These are phyloP conservation scores for Scheffersomyces parashehatae DNA, from an alignment of 1,139 yeast species.

Conservation along the genomic window DNA sequence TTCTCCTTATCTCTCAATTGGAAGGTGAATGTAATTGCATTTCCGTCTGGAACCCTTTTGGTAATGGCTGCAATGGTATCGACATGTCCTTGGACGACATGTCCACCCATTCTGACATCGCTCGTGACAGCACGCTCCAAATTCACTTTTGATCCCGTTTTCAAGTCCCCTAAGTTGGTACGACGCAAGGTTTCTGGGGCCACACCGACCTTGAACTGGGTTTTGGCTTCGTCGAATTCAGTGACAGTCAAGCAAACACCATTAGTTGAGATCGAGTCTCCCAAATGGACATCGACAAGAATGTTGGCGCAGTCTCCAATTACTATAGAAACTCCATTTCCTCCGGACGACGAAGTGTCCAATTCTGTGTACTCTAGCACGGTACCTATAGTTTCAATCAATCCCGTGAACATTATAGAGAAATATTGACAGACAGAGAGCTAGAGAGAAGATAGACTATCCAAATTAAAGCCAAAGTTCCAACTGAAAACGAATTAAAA, in stretches of 20 bases:
- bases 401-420: slow-evolving; percentile 81
- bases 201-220: slow-evolving; percentile 80
- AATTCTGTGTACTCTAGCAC: slow-evolving; percentile 47
- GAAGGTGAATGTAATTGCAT: slow-evolving; percentile 77
- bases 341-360: slow-evolving; percentile 65
- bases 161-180: slow-evolving; percentile 68
- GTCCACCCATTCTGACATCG: slow-evolving; percentile 93
- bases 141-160: slow-evolving; percentile 65
- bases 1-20: slow-evolving; percentile 64
- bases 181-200: slow-evolving; percentile 91
- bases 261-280: slow-evolving; percentile 89
- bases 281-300: slow-evolving; percentile 78
- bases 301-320: slow-evolving; percentile 65
- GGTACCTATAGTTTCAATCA: slow-evolving; percentile 82
- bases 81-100: slow-evolving; percentile 96
- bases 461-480: too few relatives aligned
- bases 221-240: slow-evolving; percentile 54
- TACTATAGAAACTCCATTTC: slow-evolving; percentile 74
- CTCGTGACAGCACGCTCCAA: slow-evolving; percentile 85
- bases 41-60: slow-evolving; percentile 60
- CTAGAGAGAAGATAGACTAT: too few relatives aligned
- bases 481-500: too few relatives aligned
- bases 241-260: slow-evolving; percentile 97
- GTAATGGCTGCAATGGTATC: slow-evolving; percentile 81
- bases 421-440: too few relatives aligned